These are phyloP conservation scores for Emydomyces testavorans DNA, from an alignment of 2,329 filamentous ascomycete genomes.

Conservation along the genomic window DNA sequence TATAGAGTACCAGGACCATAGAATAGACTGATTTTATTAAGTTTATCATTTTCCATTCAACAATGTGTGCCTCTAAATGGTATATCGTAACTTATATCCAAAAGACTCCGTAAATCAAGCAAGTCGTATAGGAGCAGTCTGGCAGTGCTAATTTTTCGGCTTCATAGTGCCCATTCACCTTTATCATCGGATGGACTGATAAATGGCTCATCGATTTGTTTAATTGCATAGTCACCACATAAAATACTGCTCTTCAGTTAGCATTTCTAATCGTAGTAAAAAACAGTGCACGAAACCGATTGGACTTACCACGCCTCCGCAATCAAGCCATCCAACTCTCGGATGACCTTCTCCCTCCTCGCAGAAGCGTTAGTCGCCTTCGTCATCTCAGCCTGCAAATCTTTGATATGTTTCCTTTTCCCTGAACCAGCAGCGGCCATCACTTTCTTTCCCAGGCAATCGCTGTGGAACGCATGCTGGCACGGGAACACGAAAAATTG, in stretches of 20 bases:
- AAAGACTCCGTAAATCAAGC: not conserved
- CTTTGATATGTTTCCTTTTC: constrained; percentile 67
- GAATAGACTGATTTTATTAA: too few species aligned
- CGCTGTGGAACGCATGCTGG: constrained; percentile 94
- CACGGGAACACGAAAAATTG: constrained; percentile 99
- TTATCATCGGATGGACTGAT: constrained; percentile 59
- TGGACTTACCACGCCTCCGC: constrained; percentile 68
- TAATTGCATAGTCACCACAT: constrained; percentile 90
- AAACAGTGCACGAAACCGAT: too few species aligned
- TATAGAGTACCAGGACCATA: too few species aligned
- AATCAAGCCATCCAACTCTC: constrained; percentile 82
- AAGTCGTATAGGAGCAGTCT: not conserved
- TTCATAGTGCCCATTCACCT: constrained; percentile 65
- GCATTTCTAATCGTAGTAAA: too few species aligned
- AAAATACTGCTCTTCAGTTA: constrained; percentile 54
- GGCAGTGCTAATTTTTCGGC: not conserved
- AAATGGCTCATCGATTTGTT: constrained; percentile 87
- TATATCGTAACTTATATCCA: not conserved
- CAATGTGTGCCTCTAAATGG: too few species aligned
- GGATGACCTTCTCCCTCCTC: constrained; percentile 69
- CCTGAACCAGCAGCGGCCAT: constrained; percentile 67
- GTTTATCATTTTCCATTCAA: too few species aligned
- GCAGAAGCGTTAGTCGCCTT: constrained; percentile 54
- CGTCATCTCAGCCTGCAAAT: constrained; percentile 73
- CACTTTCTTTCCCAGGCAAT: constrained; percentile 79